A percentile compares a stretch with the other conserved stretches of the same genome.
These are phyloP conservation scores for Cyclotella atomus DNA, from an alignment of 108 stramenopile species.

Conservation along the genomic window DNA sequence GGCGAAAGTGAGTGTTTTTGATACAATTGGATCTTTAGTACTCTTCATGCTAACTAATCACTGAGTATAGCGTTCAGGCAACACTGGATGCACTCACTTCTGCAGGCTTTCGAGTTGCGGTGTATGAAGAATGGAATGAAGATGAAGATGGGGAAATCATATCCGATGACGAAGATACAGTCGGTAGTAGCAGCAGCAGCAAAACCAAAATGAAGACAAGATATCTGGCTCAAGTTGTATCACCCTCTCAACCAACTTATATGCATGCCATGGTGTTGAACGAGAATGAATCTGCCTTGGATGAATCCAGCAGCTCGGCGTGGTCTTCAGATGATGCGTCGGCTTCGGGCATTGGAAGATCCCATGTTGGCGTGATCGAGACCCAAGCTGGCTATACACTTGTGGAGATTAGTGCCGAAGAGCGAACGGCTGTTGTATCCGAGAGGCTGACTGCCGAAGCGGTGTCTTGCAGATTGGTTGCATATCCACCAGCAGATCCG, in stretches of 20 bases:
- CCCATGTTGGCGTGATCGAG: slow-evolving; percentile 80
- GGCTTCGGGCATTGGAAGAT: slow-evolving; percentile 43
- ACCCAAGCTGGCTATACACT: slow-evolving; percentile 72
- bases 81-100: slow-evolving; percentile 87
- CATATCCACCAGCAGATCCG: slow-evolving; percentile 82
- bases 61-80: slow-evolving; percentile 86
- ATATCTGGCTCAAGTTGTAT: slow-evolving; percentile 85
- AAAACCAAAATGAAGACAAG: slow-evolving; percentile 64
- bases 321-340: too few species aligned
- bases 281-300: slow-evolving; percentile 36
- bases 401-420: slow-evolving; percentile 77
- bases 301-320: too few species aligned
- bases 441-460: slow-evolving; percentile 84
- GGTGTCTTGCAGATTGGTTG: slow-evolving; percentile 80
- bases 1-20: too few species aligned
- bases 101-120: slow-evolving; percentile 89
- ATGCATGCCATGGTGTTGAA: slow-evolving; percentile 82
- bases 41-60: too few species aligned
- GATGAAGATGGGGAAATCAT: slow-evolving; percentile 26
- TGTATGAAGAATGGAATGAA: slow-evolving; percentile 85
- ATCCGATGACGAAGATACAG: slow-evolving; percentile 9
- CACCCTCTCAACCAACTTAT: slow-evolving; percentile 91
- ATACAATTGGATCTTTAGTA: too few species aligned
- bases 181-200: slow-evolving; percentile 5
- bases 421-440: slow-evolving; percentile 70